A percentile compares a stretch with the other conserved stretches of the same genome.
These are phyloP conservation scores for Cladophialophora bantiana DNA, from an alignment of 2,329 filamentous ascomycete species.

Conservation along the genomic window DNA sequence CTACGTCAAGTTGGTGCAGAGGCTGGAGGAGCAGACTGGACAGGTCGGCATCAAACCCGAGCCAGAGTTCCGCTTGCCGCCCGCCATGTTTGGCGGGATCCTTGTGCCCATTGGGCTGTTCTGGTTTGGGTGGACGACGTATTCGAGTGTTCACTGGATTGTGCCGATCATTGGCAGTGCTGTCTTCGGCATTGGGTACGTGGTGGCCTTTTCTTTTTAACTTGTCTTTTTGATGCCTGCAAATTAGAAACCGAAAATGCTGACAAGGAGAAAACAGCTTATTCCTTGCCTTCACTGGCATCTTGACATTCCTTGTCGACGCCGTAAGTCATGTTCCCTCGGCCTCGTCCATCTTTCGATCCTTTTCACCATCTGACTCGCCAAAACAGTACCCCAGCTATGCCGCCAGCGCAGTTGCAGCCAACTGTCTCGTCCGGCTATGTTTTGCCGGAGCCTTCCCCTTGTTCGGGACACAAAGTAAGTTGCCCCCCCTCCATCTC, in stretches of 20 bases:
- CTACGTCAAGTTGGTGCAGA: slow-evolving; percentile 35
- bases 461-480: slow-evolving; percentile 69
- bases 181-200: slow-evolving; percentile 49
- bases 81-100: slow-evolving; percentile 58
- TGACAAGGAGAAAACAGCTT: slow-evolving; percentile 69
- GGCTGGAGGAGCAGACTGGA: slow-evolving; percentile 45
- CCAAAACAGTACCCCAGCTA: slow-evolving; percentile 50
- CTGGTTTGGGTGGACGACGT: slow-evolving; percentile 58
- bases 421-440: slow-evolving; percentile 79
- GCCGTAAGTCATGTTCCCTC: slow-evolving; percentile 36
- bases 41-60: slow-evolving; percentile 52
- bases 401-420: slow-evolving; percentile 71
- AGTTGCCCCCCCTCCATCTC: slow-evolving; percentile 28
- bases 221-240: slow-evolving; percentile 35
- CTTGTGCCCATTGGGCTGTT: slow-evolving; percentile 64
- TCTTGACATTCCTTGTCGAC: slow-evolving; percentile 86
- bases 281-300: slow-evolving; percentile 55
- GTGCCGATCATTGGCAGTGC: slow-evolving; percentile 49
- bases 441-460: slow-evolving; percentile 80
- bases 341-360: too few species aligned
- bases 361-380: neutral
- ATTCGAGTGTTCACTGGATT: slow-evolving; percentile 57
- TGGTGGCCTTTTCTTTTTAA: slow-evolving; percentile 49
- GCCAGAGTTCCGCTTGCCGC: slow-evolving; percentile 59
- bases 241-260: slow-evolving; percentile 47